Base-by-base conservation (phyloP, 495 filamentous ascomycete genomes). In the Platismatia glauca region DNA sequence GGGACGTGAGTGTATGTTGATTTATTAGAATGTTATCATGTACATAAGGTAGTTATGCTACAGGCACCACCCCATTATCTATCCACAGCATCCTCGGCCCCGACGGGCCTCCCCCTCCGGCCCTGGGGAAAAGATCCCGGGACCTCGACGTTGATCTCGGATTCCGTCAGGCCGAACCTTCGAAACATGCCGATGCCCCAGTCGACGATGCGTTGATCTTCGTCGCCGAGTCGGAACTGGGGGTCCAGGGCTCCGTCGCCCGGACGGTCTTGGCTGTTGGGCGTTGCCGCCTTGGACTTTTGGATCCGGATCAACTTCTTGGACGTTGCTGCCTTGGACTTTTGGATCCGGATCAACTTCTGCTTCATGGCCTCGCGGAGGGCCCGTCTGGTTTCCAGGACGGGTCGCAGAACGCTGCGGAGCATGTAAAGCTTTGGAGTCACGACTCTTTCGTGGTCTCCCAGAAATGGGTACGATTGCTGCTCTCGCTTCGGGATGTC, bases 361-460 rank as follows among this genome's bases (percentile, higher is more conserved):
- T 46, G 12, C 13, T n/a, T 57, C 38, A 11, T 55, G 3, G 35
- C 50, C 59, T 37, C 44, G 13, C 22, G 39, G 22, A 48, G 16
- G 13, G 18, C 7, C 53, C 41, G 41, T 35, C 58, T 60, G 13
- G 48, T 61, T 22, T 60, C 53, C 27, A 64, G n/a, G n/a, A 63
- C 48, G 7, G 60, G 64, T 34, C 60, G 59, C 37, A 68, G 48
- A n/a, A 80, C 71, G 53, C 75, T 74, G 53, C 78, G 74, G 55
- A 79, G 69, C 29, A 77, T 79, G 52, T 74, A 73, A 13, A 75
- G 39, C 59, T 77, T 71, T 8, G 79, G 75, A 33, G 31, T 38
- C 9, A 68, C 66, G 16, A 68, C 66, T 31, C 43, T 46, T 50
- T 66, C 63, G 39, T 27, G 13, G 15, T 6, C 33, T 0, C 48